phyloP scores from a whole-genome alignment of 257 asterid genomes.

The Capsicum chinense region DNA sequence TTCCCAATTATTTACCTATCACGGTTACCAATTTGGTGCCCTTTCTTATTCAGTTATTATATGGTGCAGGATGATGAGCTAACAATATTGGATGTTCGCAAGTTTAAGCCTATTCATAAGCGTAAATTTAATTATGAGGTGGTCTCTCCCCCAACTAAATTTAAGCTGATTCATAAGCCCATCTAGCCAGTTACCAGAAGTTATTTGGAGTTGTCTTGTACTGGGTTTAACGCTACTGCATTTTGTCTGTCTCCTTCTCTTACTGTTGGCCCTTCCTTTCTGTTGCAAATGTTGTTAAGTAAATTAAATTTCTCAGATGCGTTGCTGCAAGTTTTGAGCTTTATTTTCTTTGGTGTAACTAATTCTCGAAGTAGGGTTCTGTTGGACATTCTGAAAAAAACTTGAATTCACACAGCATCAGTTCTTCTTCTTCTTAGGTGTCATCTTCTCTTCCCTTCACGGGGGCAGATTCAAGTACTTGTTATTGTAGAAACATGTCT shows the following conservation, averaged over 20 bases:
- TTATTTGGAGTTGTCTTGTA: background rate
- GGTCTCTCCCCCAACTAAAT: slow-evolving; percentile 29
- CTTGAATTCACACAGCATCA: background rate
- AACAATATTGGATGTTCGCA: slow-evolving; percentile 95
- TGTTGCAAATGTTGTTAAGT: background rate
- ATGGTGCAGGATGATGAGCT: slow-evolving; percentile 83
- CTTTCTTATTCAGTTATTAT: slow-evolving; percentile 31
- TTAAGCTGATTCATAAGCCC: slow-evolving; percentile 21
- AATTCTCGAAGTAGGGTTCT: background rate
- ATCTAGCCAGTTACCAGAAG: background rate
- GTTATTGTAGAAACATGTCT: slow-evolving; percentile 9
- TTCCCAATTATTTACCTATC: background rate
- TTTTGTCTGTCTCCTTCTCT: background rate
- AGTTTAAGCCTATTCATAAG: slow-evolving; percentile 88
- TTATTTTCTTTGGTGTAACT: slow-evolving; percentile 9
- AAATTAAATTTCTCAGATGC: slow-evolving; percentile 13
- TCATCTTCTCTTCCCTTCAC: slow-evolving; percentile 11
- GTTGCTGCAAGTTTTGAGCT: slow-evolving; percentile 6
- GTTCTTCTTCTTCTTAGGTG: background rate
- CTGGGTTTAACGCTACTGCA: background rate
- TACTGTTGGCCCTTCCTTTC: slow-evolving; percentile 24
- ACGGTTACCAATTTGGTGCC: background rate
- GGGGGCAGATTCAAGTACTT: background rate
- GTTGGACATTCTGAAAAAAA: background rate
- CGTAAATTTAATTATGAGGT: slow-evolving; percentile 99